These are phyloP conservation scores for Colletotrichum falcatum DNA, from an alignment of 2,329 filamentous ascomycete species.

Conservation along the genomic window DNA sequence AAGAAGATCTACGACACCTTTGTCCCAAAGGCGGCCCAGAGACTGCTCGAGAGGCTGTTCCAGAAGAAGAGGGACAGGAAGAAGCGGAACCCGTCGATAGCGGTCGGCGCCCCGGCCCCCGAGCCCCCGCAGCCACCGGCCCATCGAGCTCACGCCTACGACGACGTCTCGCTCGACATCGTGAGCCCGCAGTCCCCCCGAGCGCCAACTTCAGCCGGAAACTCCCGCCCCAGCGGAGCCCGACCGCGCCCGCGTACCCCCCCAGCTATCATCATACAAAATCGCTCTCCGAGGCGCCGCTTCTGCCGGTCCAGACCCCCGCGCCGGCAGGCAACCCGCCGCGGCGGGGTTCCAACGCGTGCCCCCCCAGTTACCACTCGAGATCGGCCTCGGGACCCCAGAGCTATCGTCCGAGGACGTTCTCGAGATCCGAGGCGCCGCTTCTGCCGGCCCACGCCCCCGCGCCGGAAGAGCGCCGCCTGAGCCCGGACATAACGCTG, in stretches of 20 bases:
- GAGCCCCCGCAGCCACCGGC: neutral
- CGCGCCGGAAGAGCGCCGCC: neutral
- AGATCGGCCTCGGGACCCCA: too few relatives aligned
- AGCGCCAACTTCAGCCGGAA: slow-evolving; percentile 12
- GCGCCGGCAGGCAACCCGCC: too few relatives aligned
- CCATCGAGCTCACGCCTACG: neutral
- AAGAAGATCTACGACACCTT: slow-evolving; percentile 21
- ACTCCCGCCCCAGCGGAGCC: neutral
- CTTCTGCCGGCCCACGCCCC: neutral
- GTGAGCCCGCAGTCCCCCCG: neutral
- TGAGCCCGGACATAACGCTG: too few relatives aligned
- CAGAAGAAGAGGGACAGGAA: too few relatives aligned
- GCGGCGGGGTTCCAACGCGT: too few relatives aligned
- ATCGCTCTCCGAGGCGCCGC: too few relatives aligned
- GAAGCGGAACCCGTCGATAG: slow-evolving; percentile 16
- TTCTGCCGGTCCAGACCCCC: neutral
- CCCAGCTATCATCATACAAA: too few relatives aligned
- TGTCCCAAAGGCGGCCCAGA: slow-evolving; percentile 6
- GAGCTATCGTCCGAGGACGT: neutral
- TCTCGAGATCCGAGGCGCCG: neutral
- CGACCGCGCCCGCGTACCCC: neutral
- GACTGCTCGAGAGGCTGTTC: too few relatives aligned
- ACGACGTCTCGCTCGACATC: slow-evolving; percentile 17
- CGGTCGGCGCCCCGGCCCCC: neutral
- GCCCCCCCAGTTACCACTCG: too few relatives aligned